Evolutionary conservation across 768 basidiomycete genomes (phyloP).

Genomic region (Amanita muscaria): DNA sequence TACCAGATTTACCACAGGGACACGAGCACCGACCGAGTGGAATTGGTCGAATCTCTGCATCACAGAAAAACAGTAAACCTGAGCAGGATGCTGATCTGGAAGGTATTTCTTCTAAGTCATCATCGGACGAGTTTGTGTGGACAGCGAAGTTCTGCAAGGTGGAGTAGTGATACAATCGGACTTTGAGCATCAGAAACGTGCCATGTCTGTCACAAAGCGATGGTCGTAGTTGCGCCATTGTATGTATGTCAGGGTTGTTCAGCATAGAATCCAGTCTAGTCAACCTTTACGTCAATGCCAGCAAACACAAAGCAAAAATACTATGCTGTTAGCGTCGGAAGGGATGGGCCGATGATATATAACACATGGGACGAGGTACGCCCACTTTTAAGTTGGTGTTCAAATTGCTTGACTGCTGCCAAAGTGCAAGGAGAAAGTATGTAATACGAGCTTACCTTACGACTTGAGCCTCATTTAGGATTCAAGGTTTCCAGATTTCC

Average conservation of each 20-base stretch:
- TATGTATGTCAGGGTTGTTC: too few relatives aligned
- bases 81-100: too few relatives aligned
- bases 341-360: conserved; percentile 51
- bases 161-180: too few relatives aligned
- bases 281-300: not conserved
- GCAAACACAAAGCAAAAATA: conserved; percentile 30
- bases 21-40: not conserved
- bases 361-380: conserved; percentile 52
- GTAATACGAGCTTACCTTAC: conserved; percentile 1
- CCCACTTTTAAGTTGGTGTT: not conserved
- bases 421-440: conserved; percentile 44
- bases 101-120: not conserved
- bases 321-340: conserved; percentile 54
- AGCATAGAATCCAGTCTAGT: too few relatives aligned
- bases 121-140: not conserved
- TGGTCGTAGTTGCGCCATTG: too few relatives aligned
- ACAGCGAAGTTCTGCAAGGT: not conserved
- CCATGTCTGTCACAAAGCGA: too few relatives aligned
- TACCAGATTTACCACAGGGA: not conserved
- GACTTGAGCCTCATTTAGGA: not conserved
- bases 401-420: not conserved
- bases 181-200: too few relatives aligned
- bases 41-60: not conserved
- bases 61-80: too few relatives aligned
- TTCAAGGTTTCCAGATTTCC: conserved; percentile 45